phyloP scores from a whole-genome alignment of 768 basidiomycete species.

The Tricholoma terreum region DNA sequence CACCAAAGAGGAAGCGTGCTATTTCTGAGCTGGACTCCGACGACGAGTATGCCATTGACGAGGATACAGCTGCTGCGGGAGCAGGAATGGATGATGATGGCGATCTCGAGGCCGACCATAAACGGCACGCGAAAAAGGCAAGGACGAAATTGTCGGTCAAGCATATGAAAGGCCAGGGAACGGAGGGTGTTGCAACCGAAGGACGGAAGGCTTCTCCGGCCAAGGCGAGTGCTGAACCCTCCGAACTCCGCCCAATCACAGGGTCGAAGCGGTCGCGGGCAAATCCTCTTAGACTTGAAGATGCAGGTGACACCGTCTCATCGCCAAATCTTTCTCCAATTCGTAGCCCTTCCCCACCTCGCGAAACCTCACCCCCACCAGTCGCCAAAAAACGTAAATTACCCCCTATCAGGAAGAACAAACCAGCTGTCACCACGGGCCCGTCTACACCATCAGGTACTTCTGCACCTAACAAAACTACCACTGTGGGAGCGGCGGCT shows the following conservation, averaged over 20 bases:
- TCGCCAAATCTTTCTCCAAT: constrained; percentile 16
- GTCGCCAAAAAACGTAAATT: constrained; percentile 44
- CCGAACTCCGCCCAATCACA: background rate
- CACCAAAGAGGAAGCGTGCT: constrained; percentile 16
- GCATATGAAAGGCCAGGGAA: background rate
- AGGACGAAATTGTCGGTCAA: background rate
- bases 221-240: background rate
- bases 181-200: background rate
- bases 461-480: constrained; percentile 21
- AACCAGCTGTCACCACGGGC: constrained; percentile 27
- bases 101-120: constrained; percentile 18
- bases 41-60: constrained; percentile 11
- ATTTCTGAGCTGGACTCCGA: constrained; percentile 26
- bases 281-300: background rate
- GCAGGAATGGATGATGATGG: constrained; percentile 31
- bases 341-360: constrained; percentile 25
- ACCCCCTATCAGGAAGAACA: constrained; percentile 68
- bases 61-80: constrained; percentile 24
- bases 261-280: background rate
- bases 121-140: background rate
- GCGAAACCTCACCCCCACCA: constrained; percentile 31
- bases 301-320: background rate
- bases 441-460: constrained; percentile 24
- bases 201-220: background rate
- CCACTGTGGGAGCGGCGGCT: constrained; percentile 20